A percentile compares a stretch with the other conserved stretches of the same genome.
Evolutionary conservation across 2,329 filamentous ascomycete genomes (phyloP).

Genomic region (Acrocalymma vagum): DNA sequence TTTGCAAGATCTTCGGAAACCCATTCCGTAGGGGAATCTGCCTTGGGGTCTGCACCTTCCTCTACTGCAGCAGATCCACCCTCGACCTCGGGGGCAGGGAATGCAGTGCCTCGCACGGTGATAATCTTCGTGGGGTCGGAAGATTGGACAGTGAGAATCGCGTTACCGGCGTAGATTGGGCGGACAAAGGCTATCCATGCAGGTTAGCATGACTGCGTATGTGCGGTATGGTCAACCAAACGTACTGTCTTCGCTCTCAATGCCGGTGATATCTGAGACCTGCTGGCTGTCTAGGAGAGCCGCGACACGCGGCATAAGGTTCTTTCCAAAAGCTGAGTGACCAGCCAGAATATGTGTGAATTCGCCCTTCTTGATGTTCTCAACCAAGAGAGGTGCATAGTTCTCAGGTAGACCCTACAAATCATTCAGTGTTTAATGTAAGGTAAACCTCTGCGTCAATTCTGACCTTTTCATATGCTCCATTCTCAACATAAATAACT

Average conservation of each 20-base stretch:
- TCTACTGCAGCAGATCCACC: constrained; percentile 80
- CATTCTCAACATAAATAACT: constrained; percentile 87
- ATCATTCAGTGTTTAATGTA: too few species aligned
- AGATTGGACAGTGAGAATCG: constrained; percentile 94
- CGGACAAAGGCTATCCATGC: constrained; percentile 78
- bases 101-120: constrained; percentile 92
- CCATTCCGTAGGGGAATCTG: constrained; percentile 80
- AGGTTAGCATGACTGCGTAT: constrained; percentile 7
- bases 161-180: constrained; percentile 97
- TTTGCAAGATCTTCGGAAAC: constrained; percentile 91
- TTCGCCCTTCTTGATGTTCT: constrained; percentile 95
- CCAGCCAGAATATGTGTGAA: constrained; percentile 92
- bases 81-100: constrained; percentile 75
- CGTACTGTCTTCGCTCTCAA: constrained; percentile 86
- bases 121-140: constrained; percentile 85
- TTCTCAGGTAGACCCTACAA: constrained; percentile 83
- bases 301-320: constrained; percentile 87
- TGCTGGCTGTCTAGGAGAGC: constrained; percentile 92
- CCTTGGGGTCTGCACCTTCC: constrained; percentile 85
- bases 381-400: constrained; percentile 89
- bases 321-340: constrained; percentile 97
- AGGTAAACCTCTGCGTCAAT: too few species aligned
- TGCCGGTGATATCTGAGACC: constrained; percentile 87
- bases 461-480: constrained; percentile 86
- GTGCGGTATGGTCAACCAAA: constrained; percentile 10